A percentile compares a stretch with the other conserved stretches of the same genome.
phyloP scores from a whole-genome alignment of 148 eudicot genomes.

The Camellia lanceoleosa region DNA sequence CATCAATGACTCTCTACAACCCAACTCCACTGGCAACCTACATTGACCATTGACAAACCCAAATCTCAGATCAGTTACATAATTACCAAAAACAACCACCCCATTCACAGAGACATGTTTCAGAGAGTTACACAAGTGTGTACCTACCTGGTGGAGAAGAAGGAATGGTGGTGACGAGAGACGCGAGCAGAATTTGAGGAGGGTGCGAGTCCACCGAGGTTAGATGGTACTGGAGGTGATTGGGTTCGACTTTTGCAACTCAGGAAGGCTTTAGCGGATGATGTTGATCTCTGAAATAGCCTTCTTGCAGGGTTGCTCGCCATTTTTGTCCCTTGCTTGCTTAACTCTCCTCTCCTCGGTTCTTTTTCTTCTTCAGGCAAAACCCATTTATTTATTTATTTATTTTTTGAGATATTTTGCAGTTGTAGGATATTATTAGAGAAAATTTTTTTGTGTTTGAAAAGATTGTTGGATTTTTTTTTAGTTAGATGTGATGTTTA shows the following conservation, averaged over 20 bases:
- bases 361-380: background rate
- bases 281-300: constrained; percentile 23
- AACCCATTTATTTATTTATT: background rate
- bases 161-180: constrained; percentile 20
- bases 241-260: constrained; percentile 9
- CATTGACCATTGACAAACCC: constrained; percentile 1
- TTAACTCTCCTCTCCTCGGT: background rate
- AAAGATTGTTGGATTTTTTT: too few relatives aligned
- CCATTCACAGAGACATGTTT: too few relatives aligned
- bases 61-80: background rate
- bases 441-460: too few relatives aligned
- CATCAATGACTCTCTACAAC: constrained; percentile 45
- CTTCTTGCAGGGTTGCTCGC: constrained; percentile 28
- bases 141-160: constrained; percentile 28
- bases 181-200: constrained; percentile 12
- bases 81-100: background rate
- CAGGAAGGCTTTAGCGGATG: constrained; percentile 15
- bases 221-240: constrained; percentile 15
- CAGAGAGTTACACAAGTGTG: too few relatives aligned
- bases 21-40: constrained; percentile 51
- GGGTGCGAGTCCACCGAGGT: constrained; percentile 27
- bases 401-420: too few relatives aligned
- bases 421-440: too few relatives aligned
- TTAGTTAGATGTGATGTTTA: too few relatives aligned
- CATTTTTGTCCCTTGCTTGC: constrained; percentile 14